These are phyloP conservation scores for Aspergillus niger DNA, from an alignment of 2,329 filamentous ascomycete genomes.

Conservation along the genomic window DNA sequence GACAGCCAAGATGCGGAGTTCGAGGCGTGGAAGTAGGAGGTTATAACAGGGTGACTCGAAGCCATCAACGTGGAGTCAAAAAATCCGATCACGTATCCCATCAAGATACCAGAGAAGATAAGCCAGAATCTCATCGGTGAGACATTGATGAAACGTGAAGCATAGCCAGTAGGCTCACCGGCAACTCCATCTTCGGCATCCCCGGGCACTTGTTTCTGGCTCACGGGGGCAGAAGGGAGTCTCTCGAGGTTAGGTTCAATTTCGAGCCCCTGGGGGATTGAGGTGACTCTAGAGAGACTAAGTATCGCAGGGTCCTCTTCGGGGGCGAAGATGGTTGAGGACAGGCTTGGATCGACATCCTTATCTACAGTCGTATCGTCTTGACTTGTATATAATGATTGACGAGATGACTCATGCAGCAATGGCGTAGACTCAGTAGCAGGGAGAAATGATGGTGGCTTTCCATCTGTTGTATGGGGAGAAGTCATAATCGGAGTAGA, in stretches of 20 bases:
- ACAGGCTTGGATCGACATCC: background rate
- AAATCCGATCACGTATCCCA: conserved; percentile 58
- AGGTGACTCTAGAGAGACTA: conserved; percentile 22
- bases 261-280: conserved; percentile 30
- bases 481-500: background rate
- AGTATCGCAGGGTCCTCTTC: conserved; percentile 3
- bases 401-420: conserved; percentile 1
- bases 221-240: conserved; percentile 19
- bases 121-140: conserved; percentile 58
- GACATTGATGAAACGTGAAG: conserved; percentile 41
- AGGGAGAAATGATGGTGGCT: background rate
- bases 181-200: conserved; percentile 11
- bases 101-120: conserved; percentile 62
- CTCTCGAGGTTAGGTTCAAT: conserved; percentile 30
- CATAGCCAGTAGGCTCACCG: conserved; percentile 25
- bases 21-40: conserved; percentile 74
- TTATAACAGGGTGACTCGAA: conserved; percentile 77
- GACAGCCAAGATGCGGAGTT: conserved; percentile 83
- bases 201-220: conserved; percentile 11
- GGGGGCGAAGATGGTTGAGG: background rate
- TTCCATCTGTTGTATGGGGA: background rate
- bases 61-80: conserved; percentile 84
- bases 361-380: background rate
- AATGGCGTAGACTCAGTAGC: conserved; percentile 7
- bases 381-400: background rate